Evolutionary conservation across 2,329 filamentous ascomycete species (phyloP), one percentile per base, ranked within the genome.

Genomic region (Aspergillus oerlinghausenensis): DNA sequence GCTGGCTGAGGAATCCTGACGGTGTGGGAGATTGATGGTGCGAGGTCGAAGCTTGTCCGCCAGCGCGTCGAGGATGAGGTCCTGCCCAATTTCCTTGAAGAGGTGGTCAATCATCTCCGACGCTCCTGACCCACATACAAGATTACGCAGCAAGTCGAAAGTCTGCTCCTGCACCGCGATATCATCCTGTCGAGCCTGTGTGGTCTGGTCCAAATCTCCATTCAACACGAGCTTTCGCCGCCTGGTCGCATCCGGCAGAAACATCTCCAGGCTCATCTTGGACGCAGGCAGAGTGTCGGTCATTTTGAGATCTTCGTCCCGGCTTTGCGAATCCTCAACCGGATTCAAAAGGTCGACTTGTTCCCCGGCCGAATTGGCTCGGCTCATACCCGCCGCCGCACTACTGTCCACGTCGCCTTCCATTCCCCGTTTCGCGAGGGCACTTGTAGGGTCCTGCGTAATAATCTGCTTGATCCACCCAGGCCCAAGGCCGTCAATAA

Each of bases 161-260:
- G 88, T 90, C 73, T 97, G 92, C 70, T 96, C 91, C 74, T 97
- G 93, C 28, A 97, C 89, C 2, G 87, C 87, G 40, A 92, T 80
- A 62, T 95, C 90, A 62, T 96, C 89, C 62, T 86, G 86, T 52
- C 88, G 84, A 19, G 87, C 85, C 67, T 87, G 87, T 29, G 86
- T 82, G 25, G 81, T 79, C 23, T 86, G 83, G 60, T 89, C 88
- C 49, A 87, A 76, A 67, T 94, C 90, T 14, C 82, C 79, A 52
- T 89, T 87, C 56, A 86, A 68, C 26, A 79, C 66, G 26, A 75
- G 68, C 54, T 73, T 75, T 48, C 72, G 69, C 42, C 70, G 68
- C 42, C 73, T 77, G 4, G 75, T 73, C 32, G 75, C 74, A 55
- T 74, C 69, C 1, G 70, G 68, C 8, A 75, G 61, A 49, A 72